Percentiles rank a stretch among this genome's conserved stretches.
Evolutionary conservation across 140 eudicot species (phyloP).

Genomic region (Stevia rebaudiana): DNA sequence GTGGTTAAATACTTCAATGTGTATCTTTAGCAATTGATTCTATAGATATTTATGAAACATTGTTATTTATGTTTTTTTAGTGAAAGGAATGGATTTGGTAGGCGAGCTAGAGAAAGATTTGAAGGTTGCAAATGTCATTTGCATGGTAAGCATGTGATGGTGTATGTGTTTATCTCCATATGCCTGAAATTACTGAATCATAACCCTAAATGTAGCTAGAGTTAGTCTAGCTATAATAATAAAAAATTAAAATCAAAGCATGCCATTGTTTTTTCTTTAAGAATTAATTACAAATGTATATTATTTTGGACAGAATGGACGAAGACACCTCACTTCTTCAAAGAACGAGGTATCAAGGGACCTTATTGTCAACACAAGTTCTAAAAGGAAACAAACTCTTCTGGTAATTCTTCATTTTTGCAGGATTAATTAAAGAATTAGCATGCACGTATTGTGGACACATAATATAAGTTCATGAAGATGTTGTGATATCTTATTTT

Average conservation of each 20-base stretch:
- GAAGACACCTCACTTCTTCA: conserved; percentile 90
- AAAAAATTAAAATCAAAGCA: not conserved
- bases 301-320: conserved; percentile 78
- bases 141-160: conserved; percentile 81
- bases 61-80: conserved; percentile 37
- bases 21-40: conserved; percentile 11
- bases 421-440: not conserved
- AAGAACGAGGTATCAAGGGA: conserved; percentile 96
- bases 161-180: conserved; percentile 8
- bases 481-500: not conserved
- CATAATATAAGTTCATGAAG: not conserved
- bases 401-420: conserved; percentile 42
- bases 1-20: conserved; percentile 1
- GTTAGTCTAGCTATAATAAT: conserved; percentile 13
- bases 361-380: conserved; percentile 71
- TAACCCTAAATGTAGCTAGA: conserved; percentile 20
- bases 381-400: conserved; percentile 83
- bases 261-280: not conserved
- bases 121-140: conserved; percentile 95
- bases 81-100: conserved; percentile 96
- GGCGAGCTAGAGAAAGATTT: conserved; percentile 92
- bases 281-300: conserved; percentile 20
- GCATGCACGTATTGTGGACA: conserved; percentile 5
- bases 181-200: conserved; percentile 4
- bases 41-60: conserved; percentile 7